phyloP scores from a whole-genome alignment of 2,329 filamentous ascomycete species.

The Sclerotinia minor region DNA sequence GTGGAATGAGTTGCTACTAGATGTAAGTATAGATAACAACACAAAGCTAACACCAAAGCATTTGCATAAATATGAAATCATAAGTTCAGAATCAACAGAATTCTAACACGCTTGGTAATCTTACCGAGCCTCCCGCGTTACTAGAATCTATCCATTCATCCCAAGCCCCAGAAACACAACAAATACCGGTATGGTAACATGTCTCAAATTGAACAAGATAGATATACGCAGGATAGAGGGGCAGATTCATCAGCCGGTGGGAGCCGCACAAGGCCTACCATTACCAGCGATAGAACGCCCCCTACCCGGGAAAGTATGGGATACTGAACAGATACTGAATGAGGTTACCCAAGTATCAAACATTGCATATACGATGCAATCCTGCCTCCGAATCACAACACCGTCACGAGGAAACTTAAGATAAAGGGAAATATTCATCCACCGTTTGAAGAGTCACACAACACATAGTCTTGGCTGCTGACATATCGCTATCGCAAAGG shows the following conservation, averaged over 20 bases:
- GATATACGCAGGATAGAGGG: neutral
- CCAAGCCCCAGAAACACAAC: neutral
- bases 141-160: no score
- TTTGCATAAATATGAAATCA: no score
- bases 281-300: neutral
- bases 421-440: neutral
- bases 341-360: neutral
- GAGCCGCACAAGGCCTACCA: neutral
- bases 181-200: neutral
- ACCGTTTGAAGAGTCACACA: neutral
- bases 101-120: no score
- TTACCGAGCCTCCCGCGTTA: no score
- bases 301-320: neutral
- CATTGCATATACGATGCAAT: neutral
- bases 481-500: no score
- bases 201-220: neutral
- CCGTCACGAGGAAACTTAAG: neutral
- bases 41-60: no score
- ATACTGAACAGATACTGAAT: neutral
- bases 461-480: neutral
- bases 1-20: no score
- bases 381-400: neutral
- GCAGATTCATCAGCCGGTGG: no score
- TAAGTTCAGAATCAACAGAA: no score
- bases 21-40: no score